A percentile compares a stretch with the other conserved stretches of the same genome.
Evolutionary conservation across 2,329 filamentous ascomycete genomes (phyloP).

Genomic region (Zelopaecilomyces penicillatus): DNA sequence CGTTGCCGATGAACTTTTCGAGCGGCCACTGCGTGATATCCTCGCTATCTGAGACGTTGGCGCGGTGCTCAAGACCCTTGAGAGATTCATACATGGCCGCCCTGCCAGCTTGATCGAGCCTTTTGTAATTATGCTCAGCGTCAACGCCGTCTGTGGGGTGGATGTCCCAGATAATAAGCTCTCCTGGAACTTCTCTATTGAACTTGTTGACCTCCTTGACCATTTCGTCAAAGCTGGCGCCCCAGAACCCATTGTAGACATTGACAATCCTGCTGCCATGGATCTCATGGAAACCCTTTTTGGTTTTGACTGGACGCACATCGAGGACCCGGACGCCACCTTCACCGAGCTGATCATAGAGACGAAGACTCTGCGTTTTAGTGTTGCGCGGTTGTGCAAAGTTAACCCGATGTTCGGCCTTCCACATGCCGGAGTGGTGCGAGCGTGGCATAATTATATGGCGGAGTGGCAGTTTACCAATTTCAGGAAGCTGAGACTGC

Average conservation of each 20-base stretch:
- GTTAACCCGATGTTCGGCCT: slow-evolving; percentile 1
- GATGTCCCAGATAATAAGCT: slow-evolving; percentile 26
- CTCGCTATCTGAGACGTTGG: slow-evolving; percentile 11
- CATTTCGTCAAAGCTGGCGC: slow-evolving; percentile 19
- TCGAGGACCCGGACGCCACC: slow-evolving; percentile 24
- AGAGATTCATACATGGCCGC: slow-evolving; percentile 15
- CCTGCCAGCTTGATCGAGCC: slow-evolving; percentile 5
- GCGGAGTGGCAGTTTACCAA: slow-evolving; percentile 19
- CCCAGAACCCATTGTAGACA: slow-evolving; percentile 17
- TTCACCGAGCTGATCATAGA: slow-evolving; percentile 17
- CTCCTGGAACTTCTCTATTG: slow-evolving; percentile 20
- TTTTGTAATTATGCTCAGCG: not conserved
- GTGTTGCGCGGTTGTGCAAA: slow-evolving; percentile 13
- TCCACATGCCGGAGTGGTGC: slow-evolving; percentile 23
- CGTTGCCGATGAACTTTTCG: slow-evolving; percentile 16
- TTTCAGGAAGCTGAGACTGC: slow-evolving; percentile 16
- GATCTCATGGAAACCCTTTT: slow-evolving; percentile 10
- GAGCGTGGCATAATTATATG: slow-evolving; percentile 23
- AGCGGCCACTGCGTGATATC: slow-evolving; percentile 20
- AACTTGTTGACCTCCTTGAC: slow-evolving; percentile 21
- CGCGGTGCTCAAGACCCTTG: slow-evolving; percentile 14
- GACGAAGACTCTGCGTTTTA: slow-evolving; percentile 14
- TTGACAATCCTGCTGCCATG: slow-evolving; percentile 13
- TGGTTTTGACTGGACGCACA: slow-evolving; percentile 13
- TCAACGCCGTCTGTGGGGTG: slow-evolving; percentile 6